Conservation (phyloP, 2,329 filamentous ascomycete species). For the Fonsecaea nubica region DNA sequence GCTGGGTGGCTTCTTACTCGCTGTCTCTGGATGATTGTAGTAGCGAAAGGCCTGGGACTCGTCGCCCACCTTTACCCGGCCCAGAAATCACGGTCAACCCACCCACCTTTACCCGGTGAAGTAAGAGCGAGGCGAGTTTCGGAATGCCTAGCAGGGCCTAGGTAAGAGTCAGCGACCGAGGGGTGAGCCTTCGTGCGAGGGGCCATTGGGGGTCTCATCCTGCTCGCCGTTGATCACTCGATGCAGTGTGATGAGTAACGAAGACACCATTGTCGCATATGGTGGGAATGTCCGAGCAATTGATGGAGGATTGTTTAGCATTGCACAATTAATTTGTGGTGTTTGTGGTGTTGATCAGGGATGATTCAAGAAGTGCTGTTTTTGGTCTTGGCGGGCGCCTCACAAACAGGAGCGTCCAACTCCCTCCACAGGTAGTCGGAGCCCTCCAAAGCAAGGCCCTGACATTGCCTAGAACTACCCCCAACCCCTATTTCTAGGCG, state of each 20-base stretch:
- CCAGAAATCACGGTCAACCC: neutral
- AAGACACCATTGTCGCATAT: neutral
- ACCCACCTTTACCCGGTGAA: conserved; percentile 2
- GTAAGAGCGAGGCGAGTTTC: conserved; percentile 6
- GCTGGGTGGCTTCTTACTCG: no score
- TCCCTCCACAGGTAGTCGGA: no score
- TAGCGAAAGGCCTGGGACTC: neutral
- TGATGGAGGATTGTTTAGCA: neutral
- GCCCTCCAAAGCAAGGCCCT: no score
- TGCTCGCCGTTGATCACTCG: neutral
- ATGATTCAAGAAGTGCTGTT: neutral
- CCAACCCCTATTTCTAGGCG: no score
- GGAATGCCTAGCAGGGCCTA: neutral
- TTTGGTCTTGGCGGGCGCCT: no score
- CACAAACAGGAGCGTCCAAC: no score
- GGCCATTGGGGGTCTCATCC: neutral
- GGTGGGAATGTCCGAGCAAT: conserved; percentile 3
- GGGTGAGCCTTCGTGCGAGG: neutral
- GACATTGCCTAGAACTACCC: no score
- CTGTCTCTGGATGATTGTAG: neutral
- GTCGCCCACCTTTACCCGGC: conserved; percentile 5
- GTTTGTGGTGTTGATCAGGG: neutral
- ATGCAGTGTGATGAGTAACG: conserved; percentile 8
- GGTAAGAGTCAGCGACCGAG: neutral
- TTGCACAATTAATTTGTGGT: neutral